Conservation (phyloP, 805 yeast species). For the Ascoidea tarda region DNA sequence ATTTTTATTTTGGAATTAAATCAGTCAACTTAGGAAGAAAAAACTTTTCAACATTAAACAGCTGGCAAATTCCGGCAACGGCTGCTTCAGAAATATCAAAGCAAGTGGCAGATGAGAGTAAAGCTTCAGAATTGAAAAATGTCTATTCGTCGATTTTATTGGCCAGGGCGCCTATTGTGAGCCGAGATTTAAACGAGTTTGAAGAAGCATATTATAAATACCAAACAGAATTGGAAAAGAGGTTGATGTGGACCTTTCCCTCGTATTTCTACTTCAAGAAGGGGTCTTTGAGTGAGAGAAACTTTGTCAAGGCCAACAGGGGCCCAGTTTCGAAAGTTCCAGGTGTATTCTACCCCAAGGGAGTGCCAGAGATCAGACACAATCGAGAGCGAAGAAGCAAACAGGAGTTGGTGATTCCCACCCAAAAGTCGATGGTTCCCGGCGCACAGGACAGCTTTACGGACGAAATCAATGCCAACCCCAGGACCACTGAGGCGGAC, state of each 20-base stretch:
- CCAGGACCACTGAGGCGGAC: conserved; percentile 75
- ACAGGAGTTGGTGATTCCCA: conserved; percentile 51
- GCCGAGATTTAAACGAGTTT: conserved; percentile 59
- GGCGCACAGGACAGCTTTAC: conserved; percentile 18
- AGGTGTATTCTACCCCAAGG: conserved; percentile 67
- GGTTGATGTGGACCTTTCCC: conserved; percentile 97
- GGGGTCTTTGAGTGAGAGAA: conserved; percentile 81
- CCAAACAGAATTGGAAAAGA: conserved; percentile 72
- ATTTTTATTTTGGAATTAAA: no score
- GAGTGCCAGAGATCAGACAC: conserved; percentile 75
- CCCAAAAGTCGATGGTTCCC: conserved; percentile 11
- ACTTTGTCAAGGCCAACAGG: conserved; percentile 58
- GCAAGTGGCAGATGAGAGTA: background rate
- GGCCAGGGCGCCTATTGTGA: conserved; percentile 73
- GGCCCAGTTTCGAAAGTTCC: conserved; percentile 64
- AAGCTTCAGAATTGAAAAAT: background rate
- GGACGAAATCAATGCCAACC: conserved; percentile 17
- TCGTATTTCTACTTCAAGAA: conserved; percentile 80
- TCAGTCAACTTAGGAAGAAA: no score
- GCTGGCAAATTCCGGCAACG: background rate
- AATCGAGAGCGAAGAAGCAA: conserved; percentile 79
- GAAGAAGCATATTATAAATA: conserved; percentile 68
- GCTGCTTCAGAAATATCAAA: background rate
- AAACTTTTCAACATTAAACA: background rate
- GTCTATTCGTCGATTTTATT: conserved; percentile 23